Percentiles rank a stretch among this genome's conserved stretches.
Conservation (phyloP, 2,329 filamentous ascomycete genomes). For the Venturia pyrina region DNA sequence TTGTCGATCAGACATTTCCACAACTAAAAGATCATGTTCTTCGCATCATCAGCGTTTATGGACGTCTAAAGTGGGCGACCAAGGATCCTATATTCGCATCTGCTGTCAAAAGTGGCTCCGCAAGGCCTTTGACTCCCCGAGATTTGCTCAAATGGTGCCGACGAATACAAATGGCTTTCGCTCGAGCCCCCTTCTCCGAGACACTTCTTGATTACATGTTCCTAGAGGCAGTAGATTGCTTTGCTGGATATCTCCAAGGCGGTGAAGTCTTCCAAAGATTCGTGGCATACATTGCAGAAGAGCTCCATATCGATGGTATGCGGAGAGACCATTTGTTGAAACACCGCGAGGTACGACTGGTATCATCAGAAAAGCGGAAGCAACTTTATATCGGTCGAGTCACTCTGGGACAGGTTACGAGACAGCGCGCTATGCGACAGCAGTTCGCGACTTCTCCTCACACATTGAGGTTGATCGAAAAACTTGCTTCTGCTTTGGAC, state of each 20-base stretch:
- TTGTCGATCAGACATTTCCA: slow-evolving; percentile 63
- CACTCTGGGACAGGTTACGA: background rate
- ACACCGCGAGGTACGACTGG: slow-evolving; percentile 55
- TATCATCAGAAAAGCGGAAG: slow-evolving; percentile 7
- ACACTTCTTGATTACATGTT: slow-evolving; percentile 79
- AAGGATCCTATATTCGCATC: slow-evolving; percentile 35
- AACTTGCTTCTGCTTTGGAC: slow-evolving; percentile 72
- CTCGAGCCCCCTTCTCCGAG: slow-evolving; percentile 50
- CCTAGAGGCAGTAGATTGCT: slow-evolving; percentile 86
- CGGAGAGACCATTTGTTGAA: slow-evolving; percentile 67
- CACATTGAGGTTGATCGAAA: slow-evolving; percentile 75
- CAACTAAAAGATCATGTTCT: slow-evolving; percentile 49
- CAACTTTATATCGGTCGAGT: slow-evolving; percentile 7
- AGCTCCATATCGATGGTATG: slow-evolving; percentile 78
- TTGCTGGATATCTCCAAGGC: slow-evolving; percentile 69
- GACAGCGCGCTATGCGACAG: background rate
- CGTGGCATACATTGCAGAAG: slow-evolving; percentile 65
- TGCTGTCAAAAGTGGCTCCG: slow-evolving; percentile 44
- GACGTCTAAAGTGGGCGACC: slow-evolving; percentile 30
- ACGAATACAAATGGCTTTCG: slow-evolving; percentile 58
- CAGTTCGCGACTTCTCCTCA: slow-evolving; percentile 79
- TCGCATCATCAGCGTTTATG: slow-evolving; percentile 48
- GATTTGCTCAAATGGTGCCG: slow-evolving; percentile 90
- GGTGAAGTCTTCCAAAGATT: slow-evolving; percentile 49
- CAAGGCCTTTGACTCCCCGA: slow-evolving; percentile 56